Evolutionary conservation across 345 rosid genomes (phyloP), one percentile per base, ranked within the genome.

Genomic region (Anastatica hierochuntica): DNA sequence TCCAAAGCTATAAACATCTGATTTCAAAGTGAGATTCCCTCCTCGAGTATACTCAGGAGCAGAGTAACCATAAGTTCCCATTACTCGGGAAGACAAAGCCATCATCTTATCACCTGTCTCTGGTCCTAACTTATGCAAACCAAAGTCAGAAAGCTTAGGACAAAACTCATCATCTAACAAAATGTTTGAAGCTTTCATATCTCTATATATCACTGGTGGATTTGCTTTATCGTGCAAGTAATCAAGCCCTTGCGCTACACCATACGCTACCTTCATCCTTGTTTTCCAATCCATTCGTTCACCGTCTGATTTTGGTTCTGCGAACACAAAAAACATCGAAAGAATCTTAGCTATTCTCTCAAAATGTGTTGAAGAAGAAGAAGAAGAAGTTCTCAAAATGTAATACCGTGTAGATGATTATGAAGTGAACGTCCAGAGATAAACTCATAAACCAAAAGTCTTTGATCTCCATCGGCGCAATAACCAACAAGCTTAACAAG

Each of bases 1-100:
- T 44, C 96, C 96, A 52, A 83, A 87, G 62, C 96, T 79, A 57
- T 76, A 87, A 0, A 87, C 87, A 56, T 87, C 94, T 16, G 96
- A 77, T 53, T 79, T 75, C 10, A 69, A 2, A 0, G 87, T 79
- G 15, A 83, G 76, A 18, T 60, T 46, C 39, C 84, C 81, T 5
- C 78, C 69, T 69, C 78, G 78, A 0, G 79, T 53, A 57, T 79
- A 87, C 47, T 87, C 96, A 0, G 96, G 96, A 1, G 96, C 87
- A 3, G 79, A 74, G 46, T 83, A 83, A 37, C 94, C 94, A 36
- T 83, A 83, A 26, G 92, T 86, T 45, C 81, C 87, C 92, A 79
- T 74, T 16, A 75, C 73, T 27, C 85, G 73, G 0, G 88, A 65
- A 9, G 76, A 36, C 1, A 66, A 13, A 58, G 62, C 68, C 69